Percentiles rank a stretch among this genome's conserved stretches.
phyloP scores from a whole-genome alignment of 129 eudicot genomes.

The Escallonia rubra region DNA sequence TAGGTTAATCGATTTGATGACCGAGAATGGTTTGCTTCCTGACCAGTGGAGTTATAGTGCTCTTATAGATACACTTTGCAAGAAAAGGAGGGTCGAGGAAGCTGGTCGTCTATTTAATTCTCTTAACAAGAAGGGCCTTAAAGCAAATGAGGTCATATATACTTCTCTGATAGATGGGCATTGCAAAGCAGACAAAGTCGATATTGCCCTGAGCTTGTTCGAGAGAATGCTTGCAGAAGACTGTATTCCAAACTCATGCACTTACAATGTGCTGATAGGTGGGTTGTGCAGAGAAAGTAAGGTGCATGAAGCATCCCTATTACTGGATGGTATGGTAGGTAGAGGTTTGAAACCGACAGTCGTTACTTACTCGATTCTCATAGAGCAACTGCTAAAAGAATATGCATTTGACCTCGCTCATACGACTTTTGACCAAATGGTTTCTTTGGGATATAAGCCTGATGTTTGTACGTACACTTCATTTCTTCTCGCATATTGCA shows the following conservation, averaged over 20 bases:
- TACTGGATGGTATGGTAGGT: conserved; percentile 53
- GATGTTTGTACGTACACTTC: conserved; percentile 76
- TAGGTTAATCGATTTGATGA: conserved; percentile 56
- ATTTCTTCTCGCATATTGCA: conserved; percentile 63
- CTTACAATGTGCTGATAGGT: conserved; percentile 54
- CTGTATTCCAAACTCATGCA: conserved; percentile 58
- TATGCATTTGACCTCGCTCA: conserved; percentile 50
- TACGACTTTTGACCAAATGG: conserved; percentile 33
- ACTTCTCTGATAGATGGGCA: conserved; percentile 68
- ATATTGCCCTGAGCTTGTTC: conserved; percentile 43
- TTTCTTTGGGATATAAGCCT: conserved; percentile 52
- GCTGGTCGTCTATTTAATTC: conserved; percentile 46
- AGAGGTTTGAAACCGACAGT: conserved; percentile 46
- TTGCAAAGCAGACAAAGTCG: conserved; percentile 45
- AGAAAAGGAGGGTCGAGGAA: conserved; percentile 51
- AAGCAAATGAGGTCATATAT: conserved; percentile 50
- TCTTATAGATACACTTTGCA: conserved; percentile 51
- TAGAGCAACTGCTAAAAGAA: conserved; percentile 58
- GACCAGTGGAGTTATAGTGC: conserved; percentile 64
- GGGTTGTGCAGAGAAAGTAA: conserved; percentile 59
- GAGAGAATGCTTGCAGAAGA: conserved; percentile 44
- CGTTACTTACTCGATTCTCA: conserved; percentile 48
- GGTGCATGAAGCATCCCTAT: conserved; percentile 36
- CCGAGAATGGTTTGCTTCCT: conserved; percentile 49
- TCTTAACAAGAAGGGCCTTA: conserved; percentile 47